Evolutionary conservation across 2,329 filamentous ascomycete species (phyloP), one percentile per base, ranked within the genome.

Genomic region (Anthostomella pinea): DNA sequence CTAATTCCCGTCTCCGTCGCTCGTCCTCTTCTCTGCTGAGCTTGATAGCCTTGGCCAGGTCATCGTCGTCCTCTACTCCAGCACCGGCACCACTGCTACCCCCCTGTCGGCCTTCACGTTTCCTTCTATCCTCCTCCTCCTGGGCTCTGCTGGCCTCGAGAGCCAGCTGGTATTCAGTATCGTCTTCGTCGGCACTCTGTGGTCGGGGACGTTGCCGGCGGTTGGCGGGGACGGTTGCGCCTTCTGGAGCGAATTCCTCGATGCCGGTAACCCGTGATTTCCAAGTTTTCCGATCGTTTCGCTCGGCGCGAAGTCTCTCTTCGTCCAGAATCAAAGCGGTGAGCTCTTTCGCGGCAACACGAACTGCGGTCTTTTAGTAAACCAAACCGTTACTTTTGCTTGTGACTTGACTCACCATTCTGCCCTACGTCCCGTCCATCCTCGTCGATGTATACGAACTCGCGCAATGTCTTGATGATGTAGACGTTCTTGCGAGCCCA

Each of bases 401-500:
- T 51, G 43, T 30, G 15, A 24, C 33, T 20, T 30, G 7, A 66
- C 81, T 52, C 71, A 96, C 93, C 91, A 67, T 96, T 97, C 58
- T 95, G 88, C 37, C 93, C 93, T 32, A 98, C 93, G 60, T 98
- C 93, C 48, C 85, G 80, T 30, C 90, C 88, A 47, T 98, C 93
- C 58, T 98, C 93, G 51, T 98, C 93, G 34, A 95, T 79, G 62
- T 97, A 95, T 59, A 93, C 86, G 56, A 98, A 98, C 65, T 98
- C 93, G 59, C 93, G 85, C 62, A 98, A 67, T 19, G 93, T 98
- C 73, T 96, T 97, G 72, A 98, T 95, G 65, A 98, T 93, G 67
- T 95, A 98, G 50, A 96, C 83, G 62, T 95, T 97, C 71, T 97
- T 94, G 57, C 90, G 85, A 47, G 90, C 90, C 93, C 93, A 98